Conservation (phyloP, 1,284 basidiomycete genomes). For the Wallemia mellicola region DNA sequence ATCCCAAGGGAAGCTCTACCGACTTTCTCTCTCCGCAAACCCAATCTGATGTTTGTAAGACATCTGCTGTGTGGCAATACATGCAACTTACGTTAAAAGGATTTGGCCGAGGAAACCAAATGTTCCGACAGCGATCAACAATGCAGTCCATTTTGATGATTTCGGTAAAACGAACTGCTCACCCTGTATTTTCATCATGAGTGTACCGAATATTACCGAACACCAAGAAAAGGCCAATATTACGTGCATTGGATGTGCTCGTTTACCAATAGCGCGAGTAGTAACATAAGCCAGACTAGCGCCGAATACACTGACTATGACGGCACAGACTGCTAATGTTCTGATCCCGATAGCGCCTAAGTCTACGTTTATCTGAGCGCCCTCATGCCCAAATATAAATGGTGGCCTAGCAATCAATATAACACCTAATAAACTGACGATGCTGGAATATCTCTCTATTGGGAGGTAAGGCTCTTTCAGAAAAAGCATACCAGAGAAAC, state of each 20-base stretch:
- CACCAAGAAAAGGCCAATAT: neutral
- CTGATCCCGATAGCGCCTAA: neutral
- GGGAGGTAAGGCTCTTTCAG: conserved; percentile 25
- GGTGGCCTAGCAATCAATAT: neutral
- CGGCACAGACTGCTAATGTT: neutral
- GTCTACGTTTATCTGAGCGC: too few relatives aligned
- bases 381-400: conserved; percentile 1
- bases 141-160: neutral
- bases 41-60: too few relatives aligned
- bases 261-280: neutral
- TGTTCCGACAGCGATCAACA: neutral
- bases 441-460: neutral
- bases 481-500: conserved; percentile 33
- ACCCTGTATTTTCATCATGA: neutral
- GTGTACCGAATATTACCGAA: neutral
- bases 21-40: neutral
- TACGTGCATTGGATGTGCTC: neutral
- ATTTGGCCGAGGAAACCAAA: neutral
- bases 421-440: neutral
- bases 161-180: neutral
- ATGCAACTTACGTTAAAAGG: too few relatives aligned
- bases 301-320: neutral
- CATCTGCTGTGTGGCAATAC: too few relatives aligned
- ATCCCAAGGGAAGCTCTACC: neutral
- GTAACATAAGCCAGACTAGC: neutral